Evolutionary conservation across 169 alveolate genomes (phyloP), one percentile per base, ranked within the genome.

Genomic region (Cryptosporidium tyzzeri): DNA sequence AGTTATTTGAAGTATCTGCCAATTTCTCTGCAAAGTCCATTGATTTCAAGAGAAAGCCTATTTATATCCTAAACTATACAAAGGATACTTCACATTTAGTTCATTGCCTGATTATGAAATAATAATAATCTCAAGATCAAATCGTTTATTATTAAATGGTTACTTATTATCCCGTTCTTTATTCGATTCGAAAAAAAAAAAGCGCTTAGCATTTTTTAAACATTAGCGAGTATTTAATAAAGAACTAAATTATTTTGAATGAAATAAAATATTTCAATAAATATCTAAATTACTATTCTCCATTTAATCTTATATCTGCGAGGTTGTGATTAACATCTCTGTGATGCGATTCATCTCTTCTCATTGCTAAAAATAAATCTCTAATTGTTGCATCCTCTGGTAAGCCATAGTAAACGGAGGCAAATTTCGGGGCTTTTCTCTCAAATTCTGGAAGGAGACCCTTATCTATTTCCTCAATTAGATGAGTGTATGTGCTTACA

Each of bases 291-390:
- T 8, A 0, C 21, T 55, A 55, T 55, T 6, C 18, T n/a, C 67
- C 4, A 16, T 55, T 55, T 2, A 53, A 39, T 67, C 33, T 67
- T 26, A 67, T 37, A 67, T 29, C 44, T 23, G 84, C 65, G 0
- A 70, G 67, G 14, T 18, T 3, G 65, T 70, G 65, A 70, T 70
- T 70, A 5, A 86, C 91, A 84, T 91, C 96, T 53, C 94, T 84
- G 69, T 94, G 96, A 67, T 91, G 93, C 33, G 87, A 87, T 69
- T 94, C 96, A 73, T 94, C 96, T 29, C 93, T 91, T 86, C 96
- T 91, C 37, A 94, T 84, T 31, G 94, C 93, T 45, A 73, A 74
- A 29, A 94, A 80, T 14, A 94, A 89, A 74, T 94, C 95, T 50
- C 91, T 51, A 1, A 94, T 55, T 18, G 94, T 84, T 37, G 96